Evolutionary conservation across 225 moss, liverwort and hornwort species (phyloP).

Genomic region (Rhytidiadelphus loreus): DNA sequence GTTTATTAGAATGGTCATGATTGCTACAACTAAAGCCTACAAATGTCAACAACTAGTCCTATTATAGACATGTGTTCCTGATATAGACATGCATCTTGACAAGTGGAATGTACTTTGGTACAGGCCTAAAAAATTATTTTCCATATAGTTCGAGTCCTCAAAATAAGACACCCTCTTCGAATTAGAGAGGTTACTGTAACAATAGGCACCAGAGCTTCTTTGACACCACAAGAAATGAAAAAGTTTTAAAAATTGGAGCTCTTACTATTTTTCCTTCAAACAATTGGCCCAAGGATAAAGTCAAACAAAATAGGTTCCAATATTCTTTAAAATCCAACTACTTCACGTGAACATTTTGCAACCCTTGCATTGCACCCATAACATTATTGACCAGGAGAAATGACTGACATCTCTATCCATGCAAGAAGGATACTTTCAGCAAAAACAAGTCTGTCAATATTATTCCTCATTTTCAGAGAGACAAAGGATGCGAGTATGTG

Average conservation of each 20-base stretch:
- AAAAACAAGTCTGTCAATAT: no score
- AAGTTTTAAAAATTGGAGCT: not conserved
- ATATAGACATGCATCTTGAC: not conserved
- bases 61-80: not conserved
- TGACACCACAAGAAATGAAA: not conserved
- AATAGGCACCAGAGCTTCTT: not conserved
- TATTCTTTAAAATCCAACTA: not conserved
- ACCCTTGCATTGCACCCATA: not conserved
- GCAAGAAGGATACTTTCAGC: not conserved
- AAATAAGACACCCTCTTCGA: not conserved
- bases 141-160: not conserved
- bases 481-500: not conserved
- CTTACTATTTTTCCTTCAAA: not conserved
- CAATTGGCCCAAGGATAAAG: not conserved
- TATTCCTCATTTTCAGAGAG: no score
- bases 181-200: not conserved
- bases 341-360: not conserved
- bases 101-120: not conserved
- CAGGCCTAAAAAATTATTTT: not conserved
- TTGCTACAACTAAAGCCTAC: not conserved
- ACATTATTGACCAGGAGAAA: not conserved
- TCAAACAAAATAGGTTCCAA: not conserved
- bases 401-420: not conserved
- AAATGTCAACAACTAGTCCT: not conserved
- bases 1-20: not conserved